These are phyloP conservation scores for Alternaria rosae DNA, from an alignment of 2,329 filamentous ascomycete genomes.

Conservation along the genomic window DNA sequence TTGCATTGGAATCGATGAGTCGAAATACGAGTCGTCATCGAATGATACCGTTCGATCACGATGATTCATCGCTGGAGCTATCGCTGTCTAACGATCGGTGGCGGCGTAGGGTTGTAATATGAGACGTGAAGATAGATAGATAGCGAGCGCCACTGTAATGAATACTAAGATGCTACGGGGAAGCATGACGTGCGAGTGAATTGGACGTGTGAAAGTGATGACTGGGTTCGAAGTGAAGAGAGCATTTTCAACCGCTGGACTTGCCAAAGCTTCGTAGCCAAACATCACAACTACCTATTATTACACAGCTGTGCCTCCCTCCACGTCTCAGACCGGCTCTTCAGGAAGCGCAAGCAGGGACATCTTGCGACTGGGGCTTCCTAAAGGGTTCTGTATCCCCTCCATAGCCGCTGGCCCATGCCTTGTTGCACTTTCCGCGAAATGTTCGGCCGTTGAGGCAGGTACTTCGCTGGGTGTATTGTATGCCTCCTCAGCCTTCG, in stretches of 20 bases:
- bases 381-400: slow-evolving; percentile 33
- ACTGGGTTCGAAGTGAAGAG: not conserved
- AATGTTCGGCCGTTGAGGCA: slow-evolving; percentile 13
- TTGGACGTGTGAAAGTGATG: not conserved
- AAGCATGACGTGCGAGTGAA: not conserved
- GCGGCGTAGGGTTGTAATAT: not conserved
- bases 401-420: not conserved
- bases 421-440: slow-evolving; percentile 4
- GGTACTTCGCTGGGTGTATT: slow-evolving; percentile 10
- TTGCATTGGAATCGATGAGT: not conserved
- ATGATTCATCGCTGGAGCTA: not conserved
- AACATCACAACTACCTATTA: slow-evolving; percentile 12
- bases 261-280: slow-evolving; percentile 6
- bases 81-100: not conserved
- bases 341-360: slow-evolving; percentile 55
- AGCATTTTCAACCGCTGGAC: not conserved
- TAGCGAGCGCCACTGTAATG: not conserved
- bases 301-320: slow-evolving; percentile 34
- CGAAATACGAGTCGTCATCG: not conserved
- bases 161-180: not conserved
- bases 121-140: not conserved
- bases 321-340: slow-evolving; percentile 52
- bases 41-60: not conserved
- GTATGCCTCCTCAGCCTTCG: slow-evolving; percentile 33
- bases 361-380: slow-evolving; percentile 42